Evolutionary conservation across 1,284 basidiomycete genomes (phyloP).

Genomic region (Erythrobasidium hasegawianum): DNA sequence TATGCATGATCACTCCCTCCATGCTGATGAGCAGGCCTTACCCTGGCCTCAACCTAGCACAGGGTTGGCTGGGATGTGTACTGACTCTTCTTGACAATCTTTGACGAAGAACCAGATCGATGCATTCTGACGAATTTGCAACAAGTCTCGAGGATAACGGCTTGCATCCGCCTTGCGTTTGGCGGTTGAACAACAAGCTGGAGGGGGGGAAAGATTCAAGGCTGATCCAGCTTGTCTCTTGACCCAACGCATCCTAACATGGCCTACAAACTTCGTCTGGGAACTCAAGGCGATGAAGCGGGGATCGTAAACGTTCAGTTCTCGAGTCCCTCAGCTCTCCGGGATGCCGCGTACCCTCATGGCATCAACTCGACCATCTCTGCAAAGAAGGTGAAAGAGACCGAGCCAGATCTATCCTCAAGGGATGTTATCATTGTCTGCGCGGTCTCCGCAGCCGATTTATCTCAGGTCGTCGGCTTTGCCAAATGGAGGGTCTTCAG

Average conservation of each 20-base stretch:
- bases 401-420: neutral
- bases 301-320: neutral
- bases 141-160: too few relatives aligned
- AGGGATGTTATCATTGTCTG: neutral
- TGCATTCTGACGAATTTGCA: too few relatives aligned
- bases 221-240: too few relatives aligned
- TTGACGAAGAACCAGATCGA: too few relatives aligned
- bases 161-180: too few relatives aligned
- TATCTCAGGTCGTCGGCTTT: neutral
- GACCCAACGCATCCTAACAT: neutral
- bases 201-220: too few relatives aligned
- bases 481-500: conserved; percentile 8
- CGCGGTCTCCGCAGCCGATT: neutral
- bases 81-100: too few relatives aligned
- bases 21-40: too few relatives aligned
- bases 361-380: neutral
- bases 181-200: too few relatives aligned
- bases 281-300: neutral
- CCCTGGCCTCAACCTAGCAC: too few relatives aligned
- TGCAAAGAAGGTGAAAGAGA: neutral
- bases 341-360: neutral
- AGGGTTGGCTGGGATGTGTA: too few relatives aligned
- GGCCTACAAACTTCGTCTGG: conserved; percentile 1
- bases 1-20: too few relatives aligned
- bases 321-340: neutral